phyloP scores from a whole-genome alignment of 208 protist species.

The Trypanosoma melophagium region DNA sequence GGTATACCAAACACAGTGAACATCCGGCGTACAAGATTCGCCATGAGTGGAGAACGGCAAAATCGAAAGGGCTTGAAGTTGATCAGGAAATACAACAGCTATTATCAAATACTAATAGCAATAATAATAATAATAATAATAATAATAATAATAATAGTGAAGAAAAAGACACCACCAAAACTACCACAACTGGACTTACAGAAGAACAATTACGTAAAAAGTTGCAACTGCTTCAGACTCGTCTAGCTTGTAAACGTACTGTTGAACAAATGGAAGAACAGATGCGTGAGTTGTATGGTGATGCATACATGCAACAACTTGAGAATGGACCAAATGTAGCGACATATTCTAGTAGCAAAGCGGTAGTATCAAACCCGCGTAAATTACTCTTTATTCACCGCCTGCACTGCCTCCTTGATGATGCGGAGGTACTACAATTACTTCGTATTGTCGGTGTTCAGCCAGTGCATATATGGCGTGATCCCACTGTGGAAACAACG shows the following conservation, averaged over 20 bases:
- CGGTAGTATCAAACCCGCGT: constrained; percentile 7
- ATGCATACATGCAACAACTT: constrained; percentile 18
- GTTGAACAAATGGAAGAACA: constrained; percentile 10
- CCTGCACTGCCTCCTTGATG: constrained; percentile 14
- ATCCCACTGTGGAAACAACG: constrained; percentile 16
- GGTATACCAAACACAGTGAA: constrained; percentile 13
- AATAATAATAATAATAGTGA: not conserved
- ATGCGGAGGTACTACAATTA: constrained; percentile 23
- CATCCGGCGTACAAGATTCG: constrained; percentile 12
- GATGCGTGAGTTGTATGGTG: constrained; percentile 23
- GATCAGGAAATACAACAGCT: constrained; percentile 14
- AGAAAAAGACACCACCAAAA: not conserved
- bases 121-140: not conserved
- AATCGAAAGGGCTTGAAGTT: not conserved
- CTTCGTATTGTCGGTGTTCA: constrained; percentile 15
- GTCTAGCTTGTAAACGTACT: constrained; percentile 19
- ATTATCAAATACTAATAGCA: not conserved
- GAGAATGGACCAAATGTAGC: not conserved
- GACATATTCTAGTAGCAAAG: constrained; percentile 24
- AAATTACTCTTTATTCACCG: constrained; percentile 24
- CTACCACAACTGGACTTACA: not conserved
- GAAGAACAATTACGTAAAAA: constrained; percentile 20
- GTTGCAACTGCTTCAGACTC: constrained; percentile 12
- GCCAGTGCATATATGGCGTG: constrained; percentile 30
- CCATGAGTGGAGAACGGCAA: constrained; percentile 13